A percentile compares a stretch with the other conserved stretches of the same genome.
These are phyloP conservation scores for Urtica urens DNA, from an alignment of 306 rosid species.

Conservation along the genomic window DNA sequence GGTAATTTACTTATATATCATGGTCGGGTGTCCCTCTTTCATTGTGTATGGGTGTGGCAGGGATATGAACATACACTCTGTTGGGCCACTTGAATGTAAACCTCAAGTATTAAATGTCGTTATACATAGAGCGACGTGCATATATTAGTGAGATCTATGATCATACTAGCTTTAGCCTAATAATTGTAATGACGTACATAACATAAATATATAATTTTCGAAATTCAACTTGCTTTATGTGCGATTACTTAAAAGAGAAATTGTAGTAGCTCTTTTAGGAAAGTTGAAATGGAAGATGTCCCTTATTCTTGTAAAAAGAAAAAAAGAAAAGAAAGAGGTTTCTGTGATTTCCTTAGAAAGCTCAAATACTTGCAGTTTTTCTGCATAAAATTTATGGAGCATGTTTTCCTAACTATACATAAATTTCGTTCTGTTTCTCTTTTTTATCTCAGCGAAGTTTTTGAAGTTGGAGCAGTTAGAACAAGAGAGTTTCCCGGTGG, in stretches of 20 bases:
- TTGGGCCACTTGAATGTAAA: too few species aligned
- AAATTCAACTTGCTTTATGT: background rate
- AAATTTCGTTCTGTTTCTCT: background rate
- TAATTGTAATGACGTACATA: too few species aligned
- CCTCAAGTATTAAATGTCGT: too few species aligned
- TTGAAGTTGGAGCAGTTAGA: conserved; percentile 94
- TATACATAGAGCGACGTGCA: too few species aligned
- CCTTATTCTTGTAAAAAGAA: too few species aligned
- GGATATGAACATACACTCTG: background rate
- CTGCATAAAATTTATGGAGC: background rate
- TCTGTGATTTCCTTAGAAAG: too few species aligned
- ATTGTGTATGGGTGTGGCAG: background rate
- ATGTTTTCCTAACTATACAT: background rate
- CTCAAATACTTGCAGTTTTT: background rate
- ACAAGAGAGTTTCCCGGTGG: conserved; percentile 63
- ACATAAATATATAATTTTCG: too few species aligned
- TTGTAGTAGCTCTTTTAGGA: background rate
- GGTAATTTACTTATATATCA: conserved; percentile 44
- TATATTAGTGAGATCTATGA: too few species aligned
- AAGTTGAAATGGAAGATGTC: too few species aligned
- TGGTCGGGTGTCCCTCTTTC: conserved; percentile 3
- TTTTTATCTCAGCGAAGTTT: conserved; percentile 68
- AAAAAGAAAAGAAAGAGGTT: too few species aligned
- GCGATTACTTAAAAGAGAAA: background rate
- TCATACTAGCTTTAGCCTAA: too few species aligned